Base-by-base conservation (phyloP, 2,329 filamentous ascomycete species). In the Chaetothyriales sp. region DNA sequence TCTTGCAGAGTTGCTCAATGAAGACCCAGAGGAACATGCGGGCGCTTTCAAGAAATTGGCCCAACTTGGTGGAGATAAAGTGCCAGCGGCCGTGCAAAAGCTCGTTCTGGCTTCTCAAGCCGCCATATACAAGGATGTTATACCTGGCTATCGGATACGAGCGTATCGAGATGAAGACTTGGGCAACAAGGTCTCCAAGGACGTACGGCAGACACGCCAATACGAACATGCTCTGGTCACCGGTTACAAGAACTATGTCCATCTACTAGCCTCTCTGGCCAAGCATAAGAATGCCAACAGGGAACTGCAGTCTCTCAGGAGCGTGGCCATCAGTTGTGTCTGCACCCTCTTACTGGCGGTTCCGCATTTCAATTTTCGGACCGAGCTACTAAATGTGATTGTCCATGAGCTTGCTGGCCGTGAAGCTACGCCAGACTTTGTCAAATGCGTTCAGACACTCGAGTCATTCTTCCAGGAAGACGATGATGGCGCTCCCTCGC, bases 311-410 rank as follows among this genome's bases (percentile, higher is more conserved):
- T 66, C 71, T 18, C 56, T 95, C 20, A 78, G 82, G 5, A 84
- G 76, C 49, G 77, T 95, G 22, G 90, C 92, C 2, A 83, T 95
- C 52, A 83, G 81, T 44, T 98, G 92, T 65, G 83, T 85, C 1
- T 95, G 89, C 68, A 85, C 78, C 28, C 76, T 98, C 15, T 70
- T 97, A 43, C 80, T 79, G 18, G 76, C 84, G 1, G 89, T 95
- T 0, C 87, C 92, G 2, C 94, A 98, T 71, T 98, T 98, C 79
- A 98, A 98, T 73, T 95, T 94, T 68, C 83, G 92, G 43, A 78
- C 76, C 47, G 90, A 98, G 50, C 73, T 98, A 50, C 71, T 98
- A 55, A 88, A 86, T 67, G 90, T 97, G 53, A 66, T 98, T 13
- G 82, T 95, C 19, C 81, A 82, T 60, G 92, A 92, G 66, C 74